Conservation (phyloP, 176 grass and related monocot genomes). For the Metroxylon sagu region DNA sequence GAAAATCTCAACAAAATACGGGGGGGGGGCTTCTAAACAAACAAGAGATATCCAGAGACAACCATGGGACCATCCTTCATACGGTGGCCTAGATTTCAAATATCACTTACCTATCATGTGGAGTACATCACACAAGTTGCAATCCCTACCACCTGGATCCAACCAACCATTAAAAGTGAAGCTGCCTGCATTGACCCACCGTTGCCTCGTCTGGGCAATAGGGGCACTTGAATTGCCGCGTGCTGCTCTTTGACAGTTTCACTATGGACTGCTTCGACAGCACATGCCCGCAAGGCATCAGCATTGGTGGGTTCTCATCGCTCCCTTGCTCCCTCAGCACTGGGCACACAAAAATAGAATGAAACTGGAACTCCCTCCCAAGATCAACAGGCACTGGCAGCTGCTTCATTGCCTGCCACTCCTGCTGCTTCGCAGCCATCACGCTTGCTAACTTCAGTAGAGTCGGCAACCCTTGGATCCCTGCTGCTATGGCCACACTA, state of each 20-base stretch:
- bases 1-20: no score
- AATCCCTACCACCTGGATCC: no score
- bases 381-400: slow-evolving; percentile 73
- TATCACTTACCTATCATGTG: no score
- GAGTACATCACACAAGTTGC: no score
- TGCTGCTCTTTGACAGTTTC: slow-evolving; percentile 81
- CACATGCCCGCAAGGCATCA: slow-evolving; percentile 86
- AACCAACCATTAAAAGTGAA: slow-evolving; percentile 52
- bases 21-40: no score
- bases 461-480: slow-evolving; percentile 72
- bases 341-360: slow-evolving; percentile 85
- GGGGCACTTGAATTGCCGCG: slow-evolving; percentile 77
- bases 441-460: slow-evolving; percentile 58
- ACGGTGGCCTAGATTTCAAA: no score
- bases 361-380: slow-evolving; percentile 64
- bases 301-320: slow-evolving; percentile 87
- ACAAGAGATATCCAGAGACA: no score
- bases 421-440: slow-evolving; percentile 74
- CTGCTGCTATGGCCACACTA: slow-evolving; percentile 48
- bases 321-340: slow-evolving; percentile 72
- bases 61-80: no score
- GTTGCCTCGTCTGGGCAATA: slow-evolving; percentile 68
- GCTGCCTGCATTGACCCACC: slow-evolving; percentile 56
- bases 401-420: slow-evolving; percentile 91
- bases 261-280: slow-evolving; percentile 73